These are phyloP conservation scores for Saccharomycopsis microspora DNA, from an alignment of 805 yeast species.

Conservation along the genomic window DNA sequence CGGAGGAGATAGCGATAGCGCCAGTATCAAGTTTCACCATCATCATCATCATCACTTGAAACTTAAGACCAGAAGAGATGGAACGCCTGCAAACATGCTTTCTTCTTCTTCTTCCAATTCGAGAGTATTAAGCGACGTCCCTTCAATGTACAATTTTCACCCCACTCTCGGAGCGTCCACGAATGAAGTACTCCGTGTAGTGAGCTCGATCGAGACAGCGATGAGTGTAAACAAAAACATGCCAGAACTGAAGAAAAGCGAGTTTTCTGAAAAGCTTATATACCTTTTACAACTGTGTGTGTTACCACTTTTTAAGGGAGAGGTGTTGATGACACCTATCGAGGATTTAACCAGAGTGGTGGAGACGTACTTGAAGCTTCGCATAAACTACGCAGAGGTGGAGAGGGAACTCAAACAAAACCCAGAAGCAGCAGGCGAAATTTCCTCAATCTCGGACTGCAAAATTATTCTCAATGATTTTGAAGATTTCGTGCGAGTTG, in stretches of 20 bases:
- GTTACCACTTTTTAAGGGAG: slow-evolving; percentile 26
- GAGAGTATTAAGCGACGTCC: slow-evolving; percentile 19
- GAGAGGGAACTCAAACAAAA: neutral
- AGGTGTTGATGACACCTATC: slow-evolving; percentile 23
- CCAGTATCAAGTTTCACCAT: slow-evolving; percentile 1
- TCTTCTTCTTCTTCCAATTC: slow-evolving; percentile 27
- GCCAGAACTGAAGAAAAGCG: slow-evolving; percentile 23
- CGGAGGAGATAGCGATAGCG: neutral
- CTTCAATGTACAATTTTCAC: slow-evolving; percentile 24
- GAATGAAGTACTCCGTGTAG: slow-evolving; percentile 18
- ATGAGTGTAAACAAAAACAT: slow-evolving; percentile 8
- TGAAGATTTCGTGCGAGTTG: slow-evolving; percentile 15
- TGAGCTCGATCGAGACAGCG: slow-evolving; percentile 9
- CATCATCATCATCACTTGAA: slow-evolving; percentile 15
- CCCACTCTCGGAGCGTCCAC: slow-evolving; percentile 18
- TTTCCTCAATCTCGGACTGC: slow-evolving; percentile 2
- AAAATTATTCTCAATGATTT: slow-evolving; percentile 12
- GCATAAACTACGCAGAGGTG: slow-evolving; percentile 11
- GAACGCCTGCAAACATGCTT: slow-evolving; percentile 5
- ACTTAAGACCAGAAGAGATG: slow-evolving; percentile 6
- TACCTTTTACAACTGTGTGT: slow-evolving; percentile 22
- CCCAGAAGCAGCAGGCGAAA: neutral
- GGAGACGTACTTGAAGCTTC: slow-evolving; percentile 23
- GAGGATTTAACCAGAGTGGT: slow-evolving; percentile 28
- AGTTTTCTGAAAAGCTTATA: slow-evolving; percentile 24